Evolutionary conservation across 2,329 filamentous ascomycete species (phyloP), one percentile per base, ranked within the genome.

Genomic region (Ascochyta clinopodiicola): DNA sequence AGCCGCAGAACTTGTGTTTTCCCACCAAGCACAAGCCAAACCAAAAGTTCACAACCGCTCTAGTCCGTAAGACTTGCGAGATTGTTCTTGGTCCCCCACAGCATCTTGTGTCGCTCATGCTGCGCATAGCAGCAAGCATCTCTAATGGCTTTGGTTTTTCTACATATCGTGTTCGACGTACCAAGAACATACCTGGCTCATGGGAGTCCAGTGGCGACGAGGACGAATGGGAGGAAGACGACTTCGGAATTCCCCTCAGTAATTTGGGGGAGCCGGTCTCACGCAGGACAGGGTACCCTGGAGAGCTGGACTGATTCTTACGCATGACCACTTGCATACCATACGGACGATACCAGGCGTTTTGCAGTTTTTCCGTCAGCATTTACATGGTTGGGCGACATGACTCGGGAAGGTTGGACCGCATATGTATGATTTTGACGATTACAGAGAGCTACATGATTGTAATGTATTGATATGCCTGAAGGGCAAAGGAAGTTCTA

Each of bases 31-130:
- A 78, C 53, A 69, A 77, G 32, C 73, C 64, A 27, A 60, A 69
- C 65, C 66, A 70, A 37, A 68, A 74, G 25, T 71, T 75, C 37
- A 74, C 72, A 3, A 79, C 85, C 45, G 83, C 86, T 3, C 84
- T 96, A 27, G 83, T 96, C 24, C 85, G 88, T 51, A 93, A 91
- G 75, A 92, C 92, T 0, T 87, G 85, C 60, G 87, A 90, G 46
- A 82, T 95, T 27, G 82, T 96, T 4, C 78, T 96, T 13, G 87
- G 90, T 0, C 92, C 92, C n/a, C 92, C 93, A 0, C 85, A 88
- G 31, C 86, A 93, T 65, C 82, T 96, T 2, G 84, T 96, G 32
- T 82, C 86, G 24, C 80, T 96, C 36, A 92, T 96, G 82, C 82
- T 96, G 4, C 86, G 87, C 51, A 91, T 96, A 52, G 91, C 92